A percentile compares a stretch with the other conserved stretches of the same genome.
phyloP scores from a whole-genome alignment of 2,329 filamentous ascomycete genomes.

The Cladosporium oxysporum region DNA sequence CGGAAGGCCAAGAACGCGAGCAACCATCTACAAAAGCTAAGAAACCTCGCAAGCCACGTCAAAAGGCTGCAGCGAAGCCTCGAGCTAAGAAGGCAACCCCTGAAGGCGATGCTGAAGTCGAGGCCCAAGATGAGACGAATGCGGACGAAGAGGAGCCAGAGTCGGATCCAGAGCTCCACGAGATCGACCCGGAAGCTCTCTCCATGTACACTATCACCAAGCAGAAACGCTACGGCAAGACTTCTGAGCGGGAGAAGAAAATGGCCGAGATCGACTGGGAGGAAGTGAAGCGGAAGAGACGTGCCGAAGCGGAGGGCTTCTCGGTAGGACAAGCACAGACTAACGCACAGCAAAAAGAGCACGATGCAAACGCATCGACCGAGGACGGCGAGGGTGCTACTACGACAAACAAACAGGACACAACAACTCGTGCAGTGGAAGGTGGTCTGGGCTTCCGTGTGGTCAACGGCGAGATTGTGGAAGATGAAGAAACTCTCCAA shows the following conservation, averaged over 20 bases:
- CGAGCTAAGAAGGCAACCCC: conserved; percentile 1
- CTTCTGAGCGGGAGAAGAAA: conserved; percentile 72
- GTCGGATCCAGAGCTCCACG: conserved; percentile 38
- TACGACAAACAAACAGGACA: conserved; percentile 13
- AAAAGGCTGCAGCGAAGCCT: neutral
- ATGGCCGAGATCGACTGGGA: conserved; percentile 67
- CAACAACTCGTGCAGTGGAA: conserved; percentile 16
- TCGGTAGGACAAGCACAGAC: conserved; percentile 23
- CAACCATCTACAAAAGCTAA: conserved; percentile 6
- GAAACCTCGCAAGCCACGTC: conserved; percentile 16
- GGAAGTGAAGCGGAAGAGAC: conserved; percentile 47
- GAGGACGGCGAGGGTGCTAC: conserved; percentile 19
- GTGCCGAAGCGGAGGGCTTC: conserved; percentile 38
- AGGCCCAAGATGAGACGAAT: neutral
- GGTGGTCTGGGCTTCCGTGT: conserved; percentile 52
- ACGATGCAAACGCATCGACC: conserved; percentile 9
- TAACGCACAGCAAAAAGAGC: conserved; percentile 18
- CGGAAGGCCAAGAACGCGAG: neutral
- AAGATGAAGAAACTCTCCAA: conserved; percentile 67
- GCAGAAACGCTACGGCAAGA: conserved; percentile 62
- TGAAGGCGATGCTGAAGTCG: conserved; percentile 4
- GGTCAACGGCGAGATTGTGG: conserved; percentile 71
- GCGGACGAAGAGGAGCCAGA: conserved; percentile 26
- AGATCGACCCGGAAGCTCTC: conserved; percentile 65
- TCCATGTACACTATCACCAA: conserved; percentile 73